These are phyloP conservation scores for Ruellia speciosa DNA, from an alignment of 305 asterid genomes.

Conservation along the genomic window DNA sequence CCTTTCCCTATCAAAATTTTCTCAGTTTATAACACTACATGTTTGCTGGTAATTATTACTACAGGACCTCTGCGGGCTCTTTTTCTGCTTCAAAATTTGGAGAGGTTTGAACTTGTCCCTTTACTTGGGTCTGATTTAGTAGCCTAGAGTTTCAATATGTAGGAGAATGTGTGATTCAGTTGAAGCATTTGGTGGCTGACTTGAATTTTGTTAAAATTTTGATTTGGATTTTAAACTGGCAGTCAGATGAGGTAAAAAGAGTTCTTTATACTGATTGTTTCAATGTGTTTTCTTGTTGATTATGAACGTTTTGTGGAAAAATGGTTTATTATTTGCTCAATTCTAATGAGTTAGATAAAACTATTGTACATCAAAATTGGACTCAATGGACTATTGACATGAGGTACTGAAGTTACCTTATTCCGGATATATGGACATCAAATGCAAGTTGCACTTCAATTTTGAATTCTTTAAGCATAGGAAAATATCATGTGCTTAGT, in stretches of 20 bases:
- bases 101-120: slow-evolving; percentile 53
- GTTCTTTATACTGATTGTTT: too few species aligned
- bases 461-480: too few species aligned
- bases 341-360: not conserved
- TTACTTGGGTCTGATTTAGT: slow-evolving; percentile 16
- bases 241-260: too few species aligned
- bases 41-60: slow-evolving; percentile 25
- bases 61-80: slow-evolving; percentile 59
- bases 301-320: slow-evolving; percentile 1
- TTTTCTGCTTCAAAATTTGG: slow-evolving; percentile 76
- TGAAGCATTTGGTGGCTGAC: too few species aligned
- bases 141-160: slow-evolving; percentile 16
- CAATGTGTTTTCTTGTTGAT: too few species aligned
- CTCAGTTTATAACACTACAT: slow-evolving; percentile 15
- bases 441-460: too few species aligned
- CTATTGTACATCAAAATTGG: not conserved
- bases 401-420: slow-evolving; percentile 6
- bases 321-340: not conserved
- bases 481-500: too few species aligned
- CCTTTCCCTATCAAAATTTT: slow-evolving; percentile 18
- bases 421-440: not conserved
- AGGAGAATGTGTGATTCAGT: not conserved
- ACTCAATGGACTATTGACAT: too few species aligned
- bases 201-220: too few species aligned
- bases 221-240: not conserved